These are phyloP conservation scores for Arctostaphylos glauca DNA, from an alignment of 148 eudicot species.

Conservation along the genomic window DNA sequence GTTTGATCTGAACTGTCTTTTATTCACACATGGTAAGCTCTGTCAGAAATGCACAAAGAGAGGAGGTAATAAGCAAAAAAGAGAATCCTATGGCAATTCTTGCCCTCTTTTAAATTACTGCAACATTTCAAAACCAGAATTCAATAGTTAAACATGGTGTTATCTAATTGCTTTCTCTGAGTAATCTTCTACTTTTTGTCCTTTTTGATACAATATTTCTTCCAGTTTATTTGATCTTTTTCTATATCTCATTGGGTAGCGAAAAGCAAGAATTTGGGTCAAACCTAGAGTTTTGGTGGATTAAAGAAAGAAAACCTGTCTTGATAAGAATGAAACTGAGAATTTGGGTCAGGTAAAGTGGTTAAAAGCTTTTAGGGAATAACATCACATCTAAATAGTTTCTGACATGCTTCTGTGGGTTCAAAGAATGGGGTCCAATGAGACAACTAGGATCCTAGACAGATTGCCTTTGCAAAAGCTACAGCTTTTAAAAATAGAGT, in stretches of 20 bases:
- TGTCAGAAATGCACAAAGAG: constrained; percentile 56
- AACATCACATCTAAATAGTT: neutral
- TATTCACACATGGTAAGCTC: constrained; percentile 80
- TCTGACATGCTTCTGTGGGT: neutral
- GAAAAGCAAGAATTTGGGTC: neutral
- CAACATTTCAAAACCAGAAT: constrained; percentile 25
- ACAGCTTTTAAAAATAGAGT: neutral
- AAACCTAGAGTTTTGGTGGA: neutral
- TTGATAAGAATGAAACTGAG: neutral
- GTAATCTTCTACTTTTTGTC: neutral
- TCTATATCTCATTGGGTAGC: neutral
- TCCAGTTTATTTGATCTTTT: neutral
- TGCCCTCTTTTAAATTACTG: constrained; percentile 61
- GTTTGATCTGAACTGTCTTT: constrained; percentile 81
- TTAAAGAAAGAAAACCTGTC: neutral
- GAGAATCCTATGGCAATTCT: constrained; percentile 29
- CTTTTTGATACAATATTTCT: neutral
- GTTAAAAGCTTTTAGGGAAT: neutral
- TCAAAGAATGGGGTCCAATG: neutral
- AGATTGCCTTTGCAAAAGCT: neutral
- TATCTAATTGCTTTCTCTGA: neutral
- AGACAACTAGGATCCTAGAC: neutral
- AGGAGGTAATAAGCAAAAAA: constrained; percentile 37
- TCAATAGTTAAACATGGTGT: neutral
- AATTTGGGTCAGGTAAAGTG: neutral